phyloP scores from a whole-genome alignment of 1,139 yeast species.

The Yamadazyma aaseri region DNA sequence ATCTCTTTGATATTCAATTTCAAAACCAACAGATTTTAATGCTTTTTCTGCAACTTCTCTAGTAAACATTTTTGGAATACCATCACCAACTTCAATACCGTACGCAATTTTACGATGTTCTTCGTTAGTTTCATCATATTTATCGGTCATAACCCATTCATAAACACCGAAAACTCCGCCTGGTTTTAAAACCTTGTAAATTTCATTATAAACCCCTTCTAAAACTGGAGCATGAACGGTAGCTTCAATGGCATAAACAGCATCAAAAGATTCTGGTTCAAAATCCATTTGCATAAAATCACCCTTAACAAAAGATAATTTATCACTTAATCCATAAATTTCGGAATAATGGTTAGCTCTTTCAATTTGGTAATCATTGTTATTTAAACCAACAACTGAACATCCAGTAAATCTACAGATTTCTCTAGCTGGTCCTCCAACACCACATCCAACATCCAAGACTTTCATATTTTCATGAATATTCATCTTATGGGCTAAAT shows the following conservation, averaged over 20 bases:
- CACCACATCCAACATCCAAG: conserved; percentile 98
- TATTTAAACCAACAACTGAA: conserved; percentile 85
- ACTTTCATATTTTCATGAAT: conserved; percentile 79
- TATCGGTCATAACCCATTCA: conserved; percentile 99
- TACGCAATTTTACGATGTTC: conserved; percentile 94
- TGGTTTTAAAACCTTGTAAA: conserved; percentile 88
- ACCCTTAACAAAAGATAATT: conserved; percentile 88
- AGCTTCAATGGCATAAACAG: conserved; percentile 98
- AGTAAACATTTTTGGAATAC: conserved; percentile 95
- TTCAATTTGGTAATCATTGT: conserved; percentile 95
- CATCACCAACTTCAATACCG: conserved; percentile 98
- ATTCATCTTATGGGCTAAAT: conserved; percentile 83
- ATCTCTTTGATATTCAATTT: conserved; percentile 71
- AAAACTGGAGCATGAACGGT: conserved; percentile 97
- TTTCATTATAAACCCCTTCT: conserved; percentile 94
- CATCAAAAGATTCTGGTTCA: conserved; percentile 84
- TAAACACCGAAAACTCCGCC: conserved; percentile 98
- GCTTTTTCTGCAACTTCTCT: conserved; percentile 87
- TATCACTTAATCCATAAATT: conserved; percentile 61
- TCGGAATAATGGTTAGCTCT: conserved; percentile 85
- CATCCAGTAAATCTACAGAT: conserved; percentile 89
- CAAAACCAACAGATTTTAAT: conserved; percentile 83
- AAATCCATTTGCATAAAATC: conserved; percentile 99
- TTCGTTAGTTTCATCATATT: conserved; percentile 80
- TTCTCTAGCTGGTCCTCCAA: conserved; percentile 99